Evolutionary conservation across 225 moss, liverwort and hornwort genomes (phyloP).

Genomic region (Physcomitrium patens): DNA sequence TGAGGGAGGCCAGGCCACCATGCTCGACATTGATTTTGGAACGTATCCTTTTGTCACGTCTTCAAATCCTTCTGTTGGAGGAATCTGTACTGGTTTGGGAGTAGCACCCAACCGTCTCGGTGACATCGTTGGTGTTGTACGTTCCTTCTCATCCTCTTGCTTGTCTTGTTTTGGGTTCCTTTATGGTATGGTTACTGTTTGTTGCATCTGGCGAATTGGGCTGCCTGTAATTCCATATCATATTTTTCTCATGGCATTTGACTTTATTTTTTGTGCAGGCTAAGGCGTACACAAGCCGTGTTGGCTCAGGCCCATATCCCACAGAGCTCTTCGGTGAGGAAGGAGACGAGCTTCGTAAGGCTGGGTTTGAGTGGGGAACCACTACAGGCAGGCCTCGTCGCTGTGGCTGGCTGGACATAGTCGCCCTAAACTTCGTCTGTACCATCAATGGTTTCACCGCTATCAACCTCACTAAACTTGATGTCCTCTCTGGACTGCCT

Average conservation of each 20-base stretch:
- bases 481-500: slow-evolving; percentile 80
- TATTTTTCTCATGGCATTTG: too few species aligned
- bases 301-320: slow-evolving; percentile 91
- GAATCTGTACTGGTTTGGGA: slow-evolving; percentile 95
- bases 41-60: slow-evolving; percentile 99
- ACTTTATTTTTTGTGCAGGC: slow-evolving; percentile 48
- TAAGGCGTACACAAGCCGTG: slow-evolving; percentile 95
- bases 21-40: slow-evolving; percentile 97
- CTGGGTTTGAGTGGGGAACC: slow-evolving; percentile 93
- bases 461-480: slow-evolving; percentile 93
- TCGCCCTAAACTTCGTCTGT: slow-evolving; percentile 84
- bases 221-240: not conserved
- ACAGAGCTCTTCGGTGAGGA: slow-evolving; percentile 84
- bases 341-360: slow-evolving; percentile 78
- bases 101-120: slow-evolving; percentile 93
- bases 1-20: slow-evolving; percentile 95
- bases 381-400: slow-evolving; percentile 97
- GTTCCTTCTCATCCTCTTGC: slow-evolving; percentile 22
- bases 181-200: too few species aligned
- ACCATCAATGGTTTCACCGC: slow-evolving; percentile 93
- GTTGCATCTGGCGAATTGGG: not conserved
- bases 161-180: not conserved
- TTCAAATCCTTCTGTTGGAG: slow-evolving; percentile 93
- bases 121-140: slow-evolving; percentile 93
- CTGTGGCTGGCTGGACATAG: slow-evolving; percentile 96